Evolutionary conservation across 192 early-diverging fungal genomes (phyloP).

Genomic region (Coemansia sp.): DNA sequence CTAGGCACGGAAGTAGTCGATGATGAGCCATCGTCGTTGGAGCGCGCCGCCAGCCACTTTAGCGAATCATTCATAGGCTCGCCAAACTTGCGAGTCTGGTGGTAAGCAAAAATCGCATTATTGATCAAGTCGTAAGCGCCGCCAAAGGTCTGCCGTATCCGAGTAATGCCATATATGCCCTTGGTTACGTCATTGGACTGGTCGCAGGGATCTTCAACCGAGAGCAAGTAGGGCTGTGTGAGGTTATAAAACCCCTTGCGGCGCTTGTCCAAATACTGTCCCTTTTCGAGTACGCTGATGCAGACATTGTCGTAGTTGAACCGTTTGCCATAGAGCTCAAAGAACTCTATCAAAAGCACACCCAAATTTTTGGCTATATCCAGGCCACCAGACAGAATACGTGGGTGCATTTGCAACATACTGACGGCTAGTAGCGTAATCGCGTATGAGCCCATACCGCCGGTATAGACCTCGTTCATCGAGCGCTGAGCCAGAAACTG

Average conservation of each 20-base stretch:
- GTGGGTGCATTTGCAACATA: conserved; percentile 88
- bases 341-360: conserved; percentile 85
- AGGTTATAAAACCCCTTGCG: conserved; percentile 17
- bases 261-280: conserved; percentile 57
- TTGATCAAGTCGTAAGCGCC: conserved; percentile 53
- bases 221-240: conserved; percentile 45
- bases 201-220: conserved; percentile 61
- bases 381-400: conserved; percentile 63
- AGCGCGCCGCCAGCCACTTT: background rate
- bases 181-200: conserved; percentile 57
- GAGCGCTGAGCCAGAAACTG: conserved; percentile 74
- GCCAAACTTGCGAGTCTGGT: conserved; percentile 50
- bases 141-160: conserved; percentile 48
- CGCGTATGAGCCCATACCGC: conserved; percentile 87
- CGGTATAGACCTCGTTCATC: conserved; percentile 85
- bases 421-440: conserved; percentile 74
- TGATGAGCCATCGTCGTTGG: background rate
- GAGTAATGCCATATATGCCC: conserved; percentile 48
- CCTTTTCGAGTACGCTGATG: conserved; percentile 58
- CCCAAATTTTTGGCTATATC: conserved; percentile 75
- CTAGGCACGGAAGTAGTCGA: background rate
- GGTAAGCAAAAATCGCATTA: conserved; percentile 49
- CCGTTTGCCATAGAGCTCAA: conserved; percentile 84
- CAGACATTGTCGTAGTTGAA: conserved; percentile 74
- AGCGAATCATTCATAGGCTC: conserved; percentile 46